Conservation (phyloP, 2,329 filamentous ascomycete genomes). For the Botrytis medusae region DNA sequence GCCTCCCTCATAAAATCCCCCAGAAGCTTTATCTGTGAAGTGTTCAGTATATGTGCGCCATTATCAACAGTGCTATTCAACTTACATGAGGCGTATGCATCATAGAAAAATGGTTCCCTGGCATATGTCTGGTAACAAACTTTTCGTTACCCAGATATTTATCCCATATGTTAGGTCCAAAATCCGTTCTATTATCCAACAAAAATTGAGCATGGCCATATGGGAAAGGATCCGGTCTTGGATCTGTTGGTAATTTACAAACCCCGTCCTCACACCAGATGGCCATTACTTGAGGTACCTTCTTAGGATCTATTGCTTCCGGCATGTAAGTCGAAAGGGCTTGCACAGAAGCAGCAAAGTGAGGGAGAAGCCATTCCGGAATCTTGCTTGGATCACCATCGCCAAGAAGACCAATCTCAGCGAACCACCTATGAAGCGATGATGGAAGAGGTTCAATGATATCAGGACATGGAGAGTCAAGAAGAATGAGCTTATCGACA, state of each 20-base stretch:
- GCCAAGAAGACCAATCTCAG: constrained; percentile 68
- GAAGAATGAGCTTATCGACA: constrained; percentile 61
- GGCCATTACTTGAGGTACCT: constrained; percentile 18
- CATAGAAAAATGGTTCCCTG: constrained; percentile 34
- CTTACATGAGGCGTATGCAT: constrained; percentile 41
- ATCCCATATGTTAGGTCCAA: constrained; percentile 21
- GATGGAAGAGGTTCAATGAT: constrained; percentile 66
- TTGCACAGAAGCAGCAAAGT: constrained; percentile 16
- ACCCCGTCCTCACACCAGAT: constrained; percentile 23
- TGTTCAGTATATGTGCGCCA: background rate
- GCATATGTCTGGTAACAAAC: constrained; percentile 47
- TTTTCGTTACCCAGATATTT: constrained; percentile 20
- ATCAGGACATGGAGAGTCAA: constrained; percentile 66
- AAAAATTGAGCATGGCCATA: constrained; percentile 20
- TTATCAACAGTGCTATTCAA: background rate
- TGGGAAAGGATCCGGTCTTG: constrained; percentile 20
- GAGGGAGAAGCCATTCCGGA: constrained; percentile 43
- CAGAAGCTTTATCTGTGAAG: constrained; percentile 13
- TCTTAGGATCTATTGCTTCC: constrained; percentile 12
- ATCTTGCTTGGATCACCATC: constrained; percentile 46
- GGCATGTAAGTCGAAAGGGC: constrained; percentile 20
- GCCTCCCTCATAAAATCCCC: constrained; percentile 21
- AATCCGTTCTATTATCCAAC: constrained; percentile 21
- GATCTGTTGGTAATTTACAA: constrained; percentile 45
- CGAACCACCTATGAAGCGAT: constrained; percentile 58